Evolutionary conservation across 768 basidiomycete genomes (phyloP), one percentile per base, ranked within the genome.

Genomic region (Boletus vinaceobasis): DNA sequence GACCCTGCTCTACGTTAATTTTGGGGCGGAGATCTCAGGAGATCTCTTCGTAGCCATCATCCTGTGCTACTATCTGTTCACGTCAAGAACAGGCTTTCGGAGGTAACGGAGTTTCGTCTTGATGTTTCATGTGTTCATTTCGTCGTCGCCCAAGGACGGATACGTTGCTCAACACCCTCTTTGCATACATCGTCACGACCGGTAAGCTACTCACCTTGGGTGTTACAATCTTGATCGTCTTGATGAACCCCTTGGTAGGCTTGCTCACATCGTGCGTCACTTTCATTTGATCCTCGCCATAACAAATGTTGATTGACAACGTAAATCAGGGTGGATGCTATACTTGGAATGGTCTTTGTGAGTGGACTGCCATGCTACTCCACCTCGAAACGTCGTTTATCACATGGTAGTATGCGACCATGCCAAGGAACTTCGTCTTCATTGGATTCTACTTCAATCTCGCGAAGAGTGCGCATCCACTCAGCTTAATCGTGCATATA

Each of bases 401-500:
- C 26, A 23, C 17, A 14, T 42, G 14, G 4, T 50, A 73, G 56
- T 82, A 80, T 51, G 66, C 69, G 40, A 64, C 68, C 2, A 83
- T 82, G 82, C 80, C 81, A 0, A 46, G 67, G 35, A 84, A 78
- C 55, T 75, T 82, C 60, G 69, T 83, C 49, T 82, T 79, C 69
- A 56, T 82, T 72, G 79, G 69, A 1, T 77, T 81, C 57, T 81
- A 80, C 57, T 70, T 83, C 33, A 69, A 76, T 11, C 64, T 82
- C 32, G 77, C 79, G 61, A 82, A 83, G 67, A 57, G 82, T 83
- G 52, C 47, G 80, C 60, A n/a, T 53, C 43, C 21, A 14, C 17
- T 33, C 26, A 7, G 11, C 23, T 39, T 23, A 15, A 11, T 17
- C 14, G 13, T 43, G 33, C 6, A 23, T 7, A 5, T 5, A 9